Base-by-base conservation (phyloP, 257 asterid species). In the Asclepias syriaca region DNA sequence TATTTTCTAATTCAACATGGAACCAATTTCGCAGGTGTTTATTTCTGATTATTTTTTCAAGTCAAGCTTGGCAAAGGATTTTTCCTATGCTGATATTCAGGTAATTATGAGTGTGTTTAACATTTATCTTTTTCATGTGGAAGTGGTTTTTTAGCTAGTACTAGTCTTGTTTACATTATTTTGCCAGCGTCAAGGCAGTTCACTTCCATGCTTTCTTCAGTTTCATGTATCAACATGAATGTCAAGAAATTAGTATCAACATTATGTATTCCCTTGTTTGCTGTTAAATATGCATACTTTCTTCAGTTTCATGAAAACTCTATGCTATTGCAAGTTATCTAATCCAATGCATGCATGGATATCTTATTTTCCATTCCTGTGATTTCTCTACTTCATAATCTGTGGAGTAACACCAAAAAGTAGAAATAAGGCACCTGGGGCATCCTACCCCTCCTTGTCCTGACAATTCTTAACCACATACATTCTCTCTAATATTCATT, bases 1-100 rank as follows among this genome's bases (percentile, higher is more conserved):
- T 46, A 45, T 18, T 43, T 39, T 13, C 51, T 60, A 32, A 59
- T 67, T 50, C 64, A 56, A 12, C 66, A 19, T 39, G 65, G 68
- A 57, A 57, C 54, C 6, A 60, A 12, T 66, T 43, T 45, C 83
- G 81, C 97, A 94, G 99, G 97, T 87, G 51, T 87, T 87, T 75
- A 86, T 94, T 78, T 89, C 93, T 8, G 98, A 94, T 84, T 94
- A 89, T 77, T 92, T 89, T 90, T 94, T 91, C 86, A 87, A 81
- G 82, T 85, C 99, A 71, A 87, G 79, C 82, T 82, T 95, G 84
- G 79, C 80, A 0, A 88, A 82, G 76, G 92, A 90, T 84, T 95
- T 86, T 81, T 86, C 96, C 67, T 80, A 34, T 79, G 98, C 97
- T 45, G 97, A 92, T 79, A 77, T 95, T 70, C 86, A 95, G 99